Evolutionary conservation across 257 asterid species (phyloP).

Genomic region (Petunia secreta): DNA sequence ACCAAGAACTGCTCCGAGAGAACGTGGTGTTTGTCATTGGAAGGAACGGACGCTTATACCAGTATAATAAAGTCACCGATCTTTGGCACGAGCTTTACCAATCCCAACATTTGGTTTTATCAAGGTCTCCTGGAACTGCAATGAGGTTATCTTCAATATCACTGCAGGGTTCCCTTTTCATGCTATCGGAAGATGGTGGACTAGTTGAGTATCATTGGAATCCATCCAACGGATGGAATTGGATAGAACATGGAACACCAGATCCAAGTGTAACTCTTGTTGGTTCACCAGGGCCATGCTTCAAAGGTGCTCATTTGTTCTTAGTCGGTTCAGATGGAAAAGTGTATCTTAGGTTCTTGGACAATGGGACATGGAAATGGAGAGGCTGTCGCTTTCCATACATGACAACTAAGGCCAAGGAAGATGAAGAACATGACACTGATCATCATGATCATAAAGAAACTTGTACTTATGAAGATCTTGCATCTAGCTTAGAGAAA

Average conservation of each 20-base stretch:
- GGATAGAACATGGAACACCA: conserved; percentile 92
- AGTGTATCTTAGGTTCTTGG: conserved; percentile 66
- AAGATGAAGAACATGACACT: conserved; percentile 25
- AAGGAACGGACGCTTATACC: conserved; percentile 66
- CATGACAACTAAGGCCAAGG: conserved; percentile 23
- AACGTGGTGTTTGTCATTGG: conserved; percentile 73
- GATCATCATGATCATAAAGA: conserved; percentile 30
- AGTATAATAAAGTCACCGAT: conserved; percentile 75
- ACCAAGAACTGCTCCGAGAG: conserved; percentile 76
- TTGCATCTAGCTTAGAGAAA: conserved; percentile 33
- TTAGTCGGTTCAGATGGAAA: conserved; percentile 77
- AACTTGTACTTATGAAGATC: conserved; percentile 37
- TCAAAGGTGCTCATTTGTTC: conserved; percentile 54
- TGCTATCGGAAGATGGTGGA: conserved; percentile 73
- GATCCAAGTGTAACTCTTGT: conserved; percentile 51
- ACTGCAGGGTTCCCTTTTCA: conserved; percentile 71
- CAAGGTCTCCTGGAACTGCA: conserved; percentile 70
- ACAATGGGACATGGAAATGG: conserved; percentile 79
- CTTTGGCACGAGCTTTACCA: conserved; percentile 88
- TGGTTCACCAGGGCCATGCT: conserved; percentile 95
- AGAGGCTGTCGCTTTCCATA: conserved; percentile 62
- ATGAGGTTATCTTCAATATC: conserved; percentile 50
- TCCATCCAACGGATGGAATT: conserved; percentile 67
- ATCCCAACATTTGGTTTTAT: conserved; percentile 74
- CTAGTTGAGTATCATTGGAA: conserved; percentile 79